Evolutionary conservation across 805 yeast species (phyloP).

Genomic region (Nakazawaea laoshanensis): DNA sequence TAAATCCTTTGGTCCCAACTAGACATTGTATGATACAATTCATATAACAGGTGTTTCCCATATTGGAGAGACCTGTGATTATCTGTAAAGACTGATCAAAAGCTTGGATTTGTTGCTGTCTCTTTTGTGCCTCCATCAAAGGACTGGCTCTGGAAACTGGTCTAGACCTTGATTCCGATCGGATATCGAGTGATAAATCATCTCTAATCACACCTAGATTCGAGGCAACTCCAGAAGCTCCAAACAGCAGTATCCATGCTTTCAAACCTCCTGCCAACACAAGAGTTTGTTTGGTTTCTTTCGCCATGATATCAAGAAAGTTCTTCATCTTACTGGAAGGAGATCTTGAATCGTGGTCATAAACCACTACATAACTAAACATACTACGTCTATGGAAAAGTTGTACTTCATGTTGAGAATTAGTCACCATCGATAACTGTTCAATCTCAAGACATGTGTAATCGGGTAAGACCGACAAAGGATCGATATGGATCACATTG

Average conservation of each 20-base stretch:
- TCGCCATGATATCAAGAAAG: conserved; percentile 25
- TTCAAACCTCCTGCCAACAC: conserved; percentile 51
- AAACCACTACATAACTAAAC: conserved; percentile 59
- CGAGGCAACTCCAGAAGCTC: conserved; percentile 24
- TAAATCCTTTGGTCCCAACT: conserved; percentile 60
- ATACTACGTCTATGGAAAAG: conserved; percentile 43
- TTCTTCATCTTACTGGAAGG: conserved; percentile 28
- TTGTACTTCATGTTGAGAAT: conserved; percentile 47
- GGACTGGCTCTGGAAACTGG: conserved; percentile 1
- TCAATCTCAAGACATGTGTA: conserved; percentile 64
- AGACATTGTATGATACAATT: conserved; percentile 85
- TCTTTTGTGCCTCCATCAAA: conserved; percentile 7
- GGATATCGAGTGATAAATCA: conserved; percentile 4
- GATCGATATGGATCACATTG: conserved; percentile 69
- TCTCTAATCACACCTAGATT: conserved; percentile 10
- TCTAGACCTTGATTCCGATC: conserved; percentile 1
- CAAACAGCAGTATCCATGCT: conserved; percentile 55
- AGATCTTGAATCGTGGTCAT: conserved; percentile 29
- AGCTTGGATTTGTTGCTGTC: conserved; percentile 3
- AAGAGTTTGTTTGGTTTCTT: conserved; percentile 31
- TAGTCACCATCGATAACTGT: conserved; percentile 42
- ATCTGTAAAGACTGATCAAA: conserved; percentile 23
- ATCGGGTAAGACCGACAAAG: conserved; percentile 41
- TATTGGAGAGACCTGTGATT: conserved; percentile 65
- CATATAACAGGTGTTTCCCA: conserved; percentile 92